Percentiles rank a stretch among this genome's conserved stretches.
Evolutionary conservation across 805 yeast species (phyloP).

Genomic region (Cyberlindnera xylosilytica): DNA sequence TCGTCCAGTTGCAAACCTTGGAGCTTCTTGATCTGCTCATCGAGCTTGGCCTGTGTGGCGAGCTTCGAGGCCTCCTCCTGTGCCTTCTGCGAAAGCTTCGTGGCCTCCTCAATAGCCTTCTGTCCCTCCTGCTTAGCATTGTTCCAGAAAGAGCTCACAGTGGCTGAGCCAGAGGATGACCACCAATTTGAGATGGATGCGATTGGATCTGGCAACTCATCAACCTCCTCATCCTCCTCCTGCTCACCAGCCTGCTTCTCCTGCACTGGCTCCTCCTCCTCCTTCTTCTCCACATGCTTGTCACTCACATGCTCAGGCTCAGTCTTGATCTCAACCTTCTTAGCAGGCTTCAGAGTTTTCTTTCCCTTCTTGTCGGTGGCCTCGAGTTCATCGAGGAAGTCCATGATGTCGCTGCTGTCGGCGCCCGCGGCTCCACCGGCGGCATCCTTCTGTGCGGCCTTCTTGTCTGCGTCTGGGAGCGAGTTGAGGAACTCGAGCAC

Average conservation of each 20-base stretch:
- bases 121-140: conserved; percentile 50
- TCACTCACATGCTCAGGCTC: not conserved
- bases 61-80: conserved; percentile 27
- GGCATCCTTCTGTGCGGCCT: conserved; percentile 10
- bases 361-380: conserved; percentile 27
- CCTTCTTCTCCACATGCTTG: conserved; percentile 19
- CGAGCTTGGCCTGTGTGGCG: conserved; percentile 31
- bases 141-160: conserved; percentile 67
- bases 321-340: conserved; percentile 1
- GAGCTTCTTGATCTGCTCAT: conserved; percentile 29
- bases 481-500: conserved; percentile 79
- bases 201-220: conserved; percentile 51
- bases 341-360: not conserved
- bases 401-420: conserved; percentile 37
- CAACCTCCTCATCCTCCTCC: conserved; percentile 15
- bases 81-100: conserved; percentile 32
- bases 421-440: conserved; percentile 30
- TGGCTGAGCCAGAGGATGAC: conserved; percentile 64
- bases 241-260: conserved; percentile 9
- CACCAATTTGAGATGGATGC: conserved; percentile 72
- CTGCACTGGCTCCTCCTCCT: conserved; percentile 18
- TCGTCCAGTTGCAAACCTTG: conserved; percentile 28
- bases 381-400: conserved; percentile 63
- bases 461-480: conserved; percentile 51
- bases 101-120: conserved; percentile 32